phyloP scores from a whole-genome alignment of 768 basidiomycete species.

The Trichaptum fuscoviolaceum region DNA sequence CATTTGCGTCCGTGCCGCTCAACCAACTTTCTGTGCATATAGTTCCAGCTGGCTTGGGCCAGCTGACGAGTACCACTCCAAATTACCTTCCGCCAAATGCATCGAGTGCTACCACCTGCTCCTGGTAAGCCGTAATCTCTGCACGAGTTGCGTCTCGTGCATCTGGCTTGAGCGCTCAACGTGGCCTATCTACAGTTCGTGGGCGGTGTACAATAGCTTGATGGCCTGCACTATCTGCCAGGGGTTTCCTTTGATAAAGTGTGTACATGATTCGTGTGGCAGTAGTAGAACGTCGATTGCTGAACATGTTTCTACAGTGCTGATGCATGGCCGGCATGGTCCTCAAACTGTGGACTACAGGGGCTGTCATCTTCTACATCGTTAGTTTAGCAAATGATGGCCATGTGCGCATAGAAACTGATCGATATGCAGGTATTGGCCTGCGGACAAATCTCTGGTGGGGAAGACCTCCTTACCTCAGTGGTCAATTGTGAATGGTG shows the following conservation, averaged over 20 bases:
- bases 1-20: neutral
- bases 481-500: neutral
- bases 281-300: neutral
- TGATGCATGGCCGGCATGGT: neutral
- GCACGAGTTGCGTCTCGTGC: neutral
- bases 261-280: neutral
- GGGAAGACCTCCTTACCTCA: neutral
- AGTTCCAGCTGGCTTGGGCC: neutral
- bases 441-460: neutral
- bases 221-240: neutral
- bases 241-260: neutral
- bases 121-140: neutral
- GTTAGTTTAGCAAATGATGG: neutral
- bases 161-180: neutral
- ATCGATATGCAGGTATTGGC: neutral
- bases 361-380: neutral
- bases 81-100: neutral
- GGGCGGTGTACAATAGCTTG: constrained; percentile 2
- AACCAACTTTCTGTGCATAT: neutral
- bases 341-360: neutral
- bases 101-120: neutral
- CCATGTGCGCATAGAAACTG: neutral
- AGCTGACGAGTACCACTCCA: neutral
- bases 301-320: neutral
- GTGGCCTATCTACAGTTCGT: neutral